phyloP scores from a whole-genome alignment of 2,329 filamentous ascomycete genomes.

The Aulographum hederae region DNA sequence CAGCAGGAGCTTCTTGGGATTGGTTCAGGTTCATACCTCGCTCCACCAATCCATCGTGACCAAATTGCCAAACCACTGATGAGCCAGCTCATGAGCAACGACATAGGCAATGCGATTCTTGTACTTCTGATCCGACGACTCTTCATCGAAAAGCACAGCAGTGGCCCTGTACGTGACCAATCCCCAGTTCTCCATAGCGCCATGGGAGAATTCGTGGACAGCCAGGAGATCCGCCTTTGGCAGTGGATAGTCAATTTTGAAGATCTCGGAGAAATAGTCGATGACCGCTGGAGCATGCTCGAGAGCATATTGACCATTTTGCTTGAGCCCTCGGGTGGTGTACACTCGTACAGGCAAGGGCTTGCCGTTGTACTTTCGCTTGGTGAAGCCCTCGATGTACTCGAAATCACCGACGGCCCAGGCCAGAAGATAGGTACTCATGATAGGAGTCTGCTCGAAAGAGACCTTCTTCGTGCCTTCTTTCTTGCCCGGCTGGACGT shows the following conservation, averaged over 20 bases:
- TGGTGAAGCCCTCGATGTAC: conserved; percentile 81
- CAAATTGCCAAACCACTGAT: conserved; percentile 91
- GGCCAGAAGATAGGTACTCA: conserved; percentile 77
- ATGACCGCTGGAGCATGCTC: conserved; percentile 86
- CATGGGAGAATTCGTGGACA: conserved; percentile 72
- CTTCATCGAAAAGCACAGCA: conserved; percentile 87
- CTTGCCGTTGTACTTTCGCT: conserved; percentile 80
- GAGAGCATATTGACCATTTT: conserved; percentile 77
- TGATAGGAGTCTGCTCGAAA: conserved; percentile 71
- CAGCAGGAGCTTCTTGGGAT: conserved; percentile 12
- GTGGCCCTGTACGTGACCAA: conserved; percentile 69
- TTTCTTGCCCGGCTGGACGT: conserved; percentile 49
- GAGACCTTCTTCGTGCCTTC: conserved; percentile 44
- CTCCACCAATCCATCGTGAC: conserved; percentile 98
- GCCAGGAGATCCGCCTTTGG: conserved; percentile 83
- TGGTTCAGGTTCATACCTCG: conserved; percentile 33
- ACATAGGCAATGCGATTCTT: conserved; percentile 93
- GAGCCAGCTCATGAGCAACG: conserved; percentile 91
- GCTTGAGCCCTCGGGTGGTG: conserved; percentile 83
- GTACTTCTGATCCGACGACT: conserved; percentile 74
- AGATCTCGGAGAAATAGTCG: conserved; percentile 90
- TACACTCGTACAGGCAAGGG: conserved; percentile 87
- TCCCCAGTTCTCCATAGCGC: conserved; percentile 94
- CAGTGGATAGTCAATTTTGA: conserved; percentile 80
- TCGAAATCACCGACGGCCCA: conserved; percentile 97